Conservation (phyloP, 257 asterid genomes). For the Solanum pinnatisectum region DNA sequence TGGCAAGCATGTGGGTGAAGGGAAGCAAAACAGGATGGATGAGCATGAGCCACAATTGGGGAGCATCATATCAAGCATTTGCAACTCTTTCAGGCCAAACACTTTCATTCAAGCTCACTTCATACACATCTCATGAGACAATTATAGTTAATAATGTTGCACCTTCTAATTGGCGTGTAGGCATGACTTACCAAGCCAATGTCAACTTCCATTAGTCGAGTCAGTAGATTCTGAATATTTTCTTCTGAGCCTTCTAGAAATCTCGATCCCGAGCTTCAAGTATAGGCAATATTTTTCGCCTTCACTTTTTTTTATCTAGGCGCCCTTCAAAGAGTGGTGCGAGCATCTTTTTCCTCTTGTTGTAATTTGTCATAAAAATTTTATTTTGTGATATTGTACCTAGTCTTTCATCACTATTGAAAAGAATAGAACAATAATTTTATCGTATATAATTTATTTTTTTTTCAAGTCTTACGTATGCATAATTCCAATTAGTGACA, state of each 20-base stretch:
- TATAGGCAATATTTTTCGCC: background rate
- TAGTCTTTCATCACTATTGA: background rate
- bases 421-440: background rate
- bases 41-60: conserved; percentile 94
- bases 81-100: conserved; percentile 56
- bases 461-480: background rate
- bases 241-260: background rate
- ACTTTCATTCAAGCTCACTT: conserved; percentile 57
- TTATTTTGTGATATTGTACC: background rate
- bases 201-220: conserved; percentile 40
- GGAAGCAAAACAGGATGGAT: conserved; percentile 73
- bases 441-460: background rate
- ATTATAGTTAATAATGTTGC: conserved; percentile 46
- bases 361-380: background rate
- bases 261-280: background rate
- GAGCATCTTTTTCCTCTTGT: background rate
- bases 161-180: conserved; percentile 54
- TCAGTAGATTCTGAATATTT: background rate
- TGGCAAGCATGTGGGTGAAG: conserved; percentile 55
- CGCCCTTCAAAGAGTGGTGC: background rate
- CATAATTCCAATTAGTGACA: background rate
- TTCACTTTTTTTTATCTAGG: background rate
- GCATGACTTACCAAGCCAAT: conserved; percentile 37
- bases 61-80: conserved; percentile 78
- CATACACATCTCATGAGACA: conserved; percentile 50